Evolutionary conservation across 306 rosid species (phyloP).

Genomic region (Neltuma alba): DNA sequence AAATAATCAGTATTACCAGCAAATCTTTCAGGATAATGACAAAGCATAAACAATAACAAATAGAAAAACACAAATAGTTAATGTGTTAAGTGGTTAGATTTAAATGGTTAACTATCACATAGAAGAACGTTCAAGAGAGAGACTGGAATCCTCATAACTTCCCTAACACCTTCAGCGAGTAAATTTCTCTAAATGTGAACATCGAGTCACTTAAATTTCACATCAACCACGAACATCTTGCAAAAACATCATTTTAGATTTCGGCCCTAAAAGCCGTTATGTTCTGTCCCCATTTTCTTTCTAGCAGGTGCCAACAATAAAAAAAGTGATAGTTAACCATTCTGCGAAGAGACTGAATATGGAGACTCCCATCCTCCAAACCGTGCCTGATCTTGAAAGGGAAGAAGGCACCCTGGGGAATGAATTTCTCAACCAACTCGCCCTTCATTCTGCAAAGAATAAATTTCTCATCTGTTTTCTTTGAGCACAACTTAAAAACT

Average conservation of each 20-base stretch:
- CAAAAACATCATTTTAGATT: not conserved
- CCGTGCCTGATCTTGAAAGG: not conserved
- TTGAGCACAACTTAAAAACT: not conserved
- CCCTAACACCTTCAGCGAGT: not conserved
- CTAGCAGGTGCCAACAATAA: not conserved
- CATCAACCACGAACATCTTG: not conserved
- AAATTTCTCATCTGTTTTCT: not conserved
- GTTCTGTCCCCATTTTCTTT: not conserved
- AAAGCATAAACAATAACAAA: conserved; percentile 8
- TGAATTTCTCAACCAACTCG: not conserved
- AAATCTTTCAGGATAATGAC: conserved; percentile 1
- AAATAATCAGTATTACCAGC: conserved; percentile 4
- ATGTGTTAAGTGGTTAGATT: conserved; percentile 12
- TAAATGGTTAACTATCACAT: not conserved
- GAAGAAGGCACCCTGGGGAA: not conserved
- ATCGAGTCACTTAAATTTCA: not conserved
- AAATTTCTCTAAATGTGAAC: not conserved
- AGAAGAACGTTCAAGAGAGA: not conserved
- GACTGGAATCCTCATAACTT: not conserved
- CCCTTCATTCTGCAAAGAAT: not conserved
- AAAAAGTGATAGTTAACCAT: too few relatives aligned
- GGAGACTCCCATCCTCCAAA: not conserved
- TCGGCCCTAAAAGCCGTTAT: not conserved
- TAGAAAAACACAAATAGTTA: not conserved
- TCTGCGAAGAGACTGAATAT: not conserved